A percentile compares a stretch with the other conserved stretches of the same genome.
Conservation (phyloP, 2,329 filamentous ascomycete species). For the Pseudogymnoascus pannorum region DNA sequence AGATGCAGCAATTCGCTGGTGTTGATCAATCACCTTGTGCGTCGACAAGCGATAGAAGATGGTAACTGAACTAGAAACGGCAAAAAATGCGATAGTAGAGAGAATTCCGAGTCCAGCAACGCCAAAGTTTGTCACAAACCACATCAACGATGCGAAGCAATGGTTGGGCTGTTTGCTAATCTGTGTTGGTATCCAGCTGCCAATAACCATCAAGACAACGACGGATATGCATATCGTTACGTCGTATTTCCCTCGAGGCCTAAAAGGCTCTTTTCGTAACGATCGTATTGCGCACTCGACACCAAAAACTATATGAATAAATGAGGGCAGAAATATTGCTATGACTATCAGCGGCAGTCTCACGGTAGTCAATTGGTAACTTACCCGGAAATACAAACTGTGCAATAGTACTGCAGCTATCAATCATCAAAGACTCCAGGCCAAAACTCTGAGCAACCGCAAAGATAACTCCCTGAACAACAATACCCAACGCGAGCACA, state of each 20-base stretch:
- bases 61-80: conserved; percentile 43
- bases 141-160: conserved; percentile 62
- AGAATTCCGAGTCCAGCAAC: conserved; percentile 49
- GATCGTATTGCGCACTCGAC: conserved; percentile 53
- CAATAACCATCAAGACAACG: conserved; percentile 44
- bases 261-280: conserved; percentile 48
- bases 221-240: conserved; percentile 48
- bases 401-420: conserved; percentile 46
- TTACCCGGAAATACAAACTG: conserved; percentile 55
- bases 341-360: conserved; percentile 23
- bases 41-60: conserved; percentile 52
- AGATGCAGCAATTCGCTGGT: conserved; percentile 56
- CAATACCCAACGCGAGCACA: conserved; percentile 48
- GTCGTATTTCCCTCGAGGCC: conserved; percentile 51
- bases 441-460: conserved; percentile 50
- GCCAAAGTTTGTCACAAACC: conserved; percentile 58
- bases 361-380: conserved; percentile 12
- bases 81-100: conserved; percentile 40
- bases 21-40: conserved; percentile 46
- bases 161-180: conserved; percentile 47
- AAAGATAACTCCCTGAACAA: conserved; percentile 51
- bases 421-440: conserved; percentile 41
- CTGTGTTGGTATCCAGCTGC: conserved; percentile 52
- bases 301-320: conserved; percentile 58
- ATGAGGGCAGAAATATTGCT: conserved; percentile 62